Evolutionary conservation across 169 alveolate species (phyloP).

Genomic region (Cryptosporidium baileyi): DNA sequence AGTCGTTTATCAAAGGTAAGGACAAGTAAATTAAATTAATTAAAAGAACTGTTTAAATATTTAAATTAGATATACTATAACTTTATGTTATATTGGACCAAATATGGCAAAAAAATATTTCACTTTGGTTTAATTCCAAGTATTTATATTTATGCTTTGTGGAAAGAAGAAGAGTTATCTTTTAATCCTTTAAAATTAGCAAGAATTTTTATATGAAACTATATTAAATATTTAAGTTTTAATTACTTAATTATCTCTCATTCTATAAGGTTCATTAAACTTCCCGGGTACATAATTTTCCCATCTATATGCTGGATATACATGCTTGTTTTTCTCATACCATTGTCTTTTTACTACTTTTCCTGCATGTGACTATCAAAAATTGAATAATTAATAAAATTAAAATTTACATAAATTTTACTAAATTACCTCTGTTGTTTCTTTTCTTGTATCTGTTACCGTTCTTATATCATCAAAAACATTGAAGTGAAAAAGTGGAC

Average conservation of each 20-base stretch:
- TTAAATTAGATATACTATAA: conserved; percentile 8
- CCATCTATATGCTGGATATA: conserved; percentile 82
- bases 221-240: neutral
- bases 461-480: conserved; percentile 74
- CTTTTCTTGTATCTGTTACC: conserved; percentile 72
- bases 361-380: conserved; percentile 75
- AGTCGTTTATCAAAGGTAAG: conserved; percentile 30
- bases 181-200: conserved; percentile 16
- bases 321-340: conserved; percentile 80
- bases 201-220: neutral
- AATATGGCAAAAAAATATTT: conserved; percentile 8
- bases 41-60: neutral
- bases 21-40: neutral
- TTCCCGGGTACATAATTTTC: conserved; percentile 70
- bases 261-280: conserved; percentile 46
- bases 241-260: neutral
- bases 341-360: conserved; percentile 78
- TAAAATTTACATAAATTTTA: neutral
- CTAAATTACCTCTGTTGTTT: conserved; percentile 48
- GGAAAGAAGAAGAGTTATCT: conserved; percentile 35
- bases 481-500: conserved; percentile 75
- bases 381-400: neutral
- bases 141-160: neutral
- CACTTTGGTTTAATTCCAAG: conserved; percentile 43
- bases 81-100: conserved; percentile 5